phyloP scores from a whole-genome alignment of 495 filamentous ascomycete species.

The Aspergillus bridgeri region DNA sequence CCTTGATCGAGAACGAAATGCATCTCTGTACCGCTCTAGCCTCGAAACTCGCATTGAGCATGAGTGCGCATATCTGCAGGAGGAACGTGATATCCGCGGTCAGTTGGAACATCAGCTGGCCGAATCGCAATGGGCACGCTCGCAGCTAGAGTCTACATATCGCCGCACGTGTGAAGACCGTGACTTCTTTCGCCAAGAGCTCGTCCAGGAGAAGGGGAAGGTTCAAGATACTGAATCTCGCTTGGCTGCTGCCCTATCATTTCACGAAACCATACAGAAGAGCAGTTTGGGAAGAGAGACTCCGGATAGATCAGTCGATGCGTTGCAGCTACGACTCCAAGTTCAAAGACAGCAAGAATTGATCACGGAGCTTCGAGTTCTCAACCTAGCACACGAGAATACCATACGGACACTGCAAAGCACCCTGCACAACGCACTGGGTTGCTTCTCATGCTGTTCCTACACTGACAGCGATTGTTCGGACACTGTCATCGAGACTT shows the following conservation, averaged over 20 bases:
- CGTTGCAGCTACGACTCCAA: background rate
- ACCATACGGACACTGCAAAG: background rate
- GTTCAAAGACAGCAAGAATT: background rate
- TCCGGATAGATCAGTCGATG: background rate
- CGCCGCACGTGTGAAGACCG: background rate
- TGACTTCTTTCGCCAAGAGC: background rate
- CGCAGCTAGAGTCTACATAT: background rate
- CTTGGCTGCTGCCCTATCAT: background rate
- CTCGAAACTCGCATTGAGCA: slow-evolving; percentile 4
- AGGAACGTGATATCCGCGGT: slow-evolving; percentile 1
- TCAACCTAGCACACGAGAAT: background rate
- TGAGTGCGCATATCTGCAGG: background rate
- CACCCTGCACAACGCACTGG: slow-evolving; percentile 1
- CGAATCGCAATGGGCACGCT: slow-evolving; percentile 3
- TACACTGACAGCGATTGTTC: background rate
- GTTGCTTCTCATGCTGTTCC: background rate
- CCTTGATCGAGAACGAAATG: background rate
- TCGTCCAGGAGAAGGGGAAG: background rate
- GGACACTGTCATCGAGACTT: background rate
- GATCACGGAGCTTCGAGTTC: background rate
- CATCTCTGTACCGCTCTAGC: background rate
- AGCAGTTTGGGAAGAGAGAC: background rate
- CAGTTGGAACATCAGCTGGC: slow-evolving; percentile 3
- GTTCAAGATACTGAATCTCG: background rate
- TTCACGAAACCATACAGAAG: slow-evolving; percentile 2